These are phyloP conservation scores for Populus tomentosa DNA, from an alignment of 441 rosid genomes.

Conservation along the genomic window DNA sequence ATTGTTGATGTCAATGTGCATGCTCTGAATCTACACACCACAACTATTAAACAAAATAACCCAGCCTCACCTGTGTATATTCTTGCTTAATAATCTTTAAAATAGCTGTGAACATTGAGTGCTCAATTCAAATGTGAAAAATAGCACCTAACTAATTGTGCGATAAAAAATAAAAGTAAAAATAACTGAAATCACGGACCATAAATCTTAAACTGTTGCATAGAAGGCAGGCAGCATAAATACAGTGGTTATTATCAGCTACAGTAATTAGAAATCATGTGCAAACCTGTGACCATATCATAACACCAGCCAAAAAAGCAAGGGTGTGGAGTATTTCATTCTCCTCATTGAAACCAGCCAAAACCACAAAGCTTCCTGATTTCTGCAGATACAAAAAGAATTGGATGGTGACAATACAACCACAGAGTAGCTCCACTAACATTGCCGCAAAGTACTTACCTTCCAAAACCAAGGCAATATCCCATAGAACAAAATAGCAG, in stretches of 20 bases:
- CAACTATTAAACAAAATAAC: background rate
- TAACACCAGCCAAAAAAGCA: slow-evolving; percentile 84
- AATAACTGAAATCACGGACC: background rate
- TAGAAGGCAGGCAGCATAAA: background rate
- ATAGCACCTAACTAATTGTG: background rate
- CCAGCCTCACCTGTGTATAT: background rate
- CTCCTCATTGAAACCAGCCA: slow-evolving; percentile 62
- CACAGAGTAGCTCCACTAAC: slow-evolving; percentile 8
- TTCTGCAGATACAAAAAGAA: slow-evolving; percentile 40
- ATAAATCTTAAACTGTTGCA: background rate
- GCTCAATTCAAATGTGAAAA: background rate
- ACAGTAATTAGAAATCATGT: slow-evolving; percentile 7
- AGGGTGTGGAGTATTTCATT: slow-evolving; percentile 89
- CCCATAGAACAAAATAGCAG: slow-evolving; percentile 85
- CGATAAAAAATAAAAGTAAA: background rate
- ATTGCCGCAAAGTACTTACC: slow-evolving; percentile 37
- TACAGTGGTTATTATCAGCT: background rate
- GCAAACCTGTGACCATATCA: slow-evolving; percentile 92
- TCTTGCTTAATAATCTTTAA: background rate
- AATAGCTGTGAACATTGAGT: background rate
- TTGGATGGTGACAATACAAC: slow-evolving; percentile 4
- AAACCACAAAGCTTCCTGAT: slow-evolving; percentile 61
- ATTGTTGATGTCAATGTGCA: background rate
- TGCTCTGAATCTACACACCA: background rate
- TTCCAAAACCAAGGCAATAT: slow-evolving; percentile 97